A percentile compares a stretch with the other conserved stretches of the same genome.
phyloP scores from a whole-genome alignment of 306 rosid genomes.

The Hylodesmum podocarpum region DNA sequence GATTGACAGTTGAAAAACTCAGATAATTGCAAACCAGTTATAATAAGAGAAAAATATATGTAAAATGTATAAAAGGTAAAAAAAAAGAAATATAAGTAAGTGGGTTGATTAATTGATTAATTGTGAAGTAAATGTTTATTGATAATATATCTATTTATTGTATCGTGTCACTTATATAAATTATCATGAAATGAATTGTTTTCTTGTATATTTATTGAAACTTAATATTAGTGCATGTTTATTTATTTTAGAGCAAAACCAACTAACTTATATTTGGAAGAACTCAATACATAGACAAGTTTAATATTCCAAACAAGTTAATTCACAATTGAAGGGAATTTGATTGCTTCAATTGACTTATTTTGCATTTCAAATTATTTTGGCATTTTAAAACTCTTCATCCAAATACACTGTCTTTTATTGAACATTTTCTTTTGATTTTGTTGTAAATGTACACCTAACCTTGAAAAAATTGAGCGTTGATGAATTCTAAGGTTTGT shows the following conservation, averaged over 20 bases:
- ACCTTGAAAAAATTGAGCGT: not conserved
- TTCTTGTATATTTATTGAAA: not conserved
- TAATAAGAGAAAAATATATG: no score
- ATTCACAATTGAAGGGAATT: not conserved
- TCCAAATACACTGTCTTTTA: not conserved
- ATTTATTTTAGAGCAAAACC: not conserved
- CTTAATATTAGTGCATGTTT: not conserved
- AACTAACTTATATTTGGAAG: not conserved
- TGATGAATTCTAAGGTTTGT: not conserved
- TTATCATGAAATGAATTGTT: not conserved
- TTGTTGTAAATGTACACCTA: not conserved
- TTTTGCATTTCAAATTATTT: not conserved
- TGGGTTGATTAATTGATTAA: no score
- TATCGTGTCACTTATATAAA: not conserved
- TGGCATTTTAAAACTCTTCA: no score
- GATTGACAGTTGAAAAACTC: no score
- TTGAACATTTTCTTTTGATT: not conserved
- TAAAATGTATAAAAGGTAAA: no score
- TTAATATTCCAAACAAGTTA: not conserved
- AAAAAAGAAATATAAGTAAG: no score
- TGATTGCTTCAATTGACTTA: not conserved
- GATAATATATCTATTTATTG: not conserved
- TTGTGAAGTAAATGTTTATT: no score
- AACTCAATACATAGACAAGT: not conserved
- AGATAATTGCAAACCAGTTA: no score